phyloP scores from a whole-genome alignment of 1,139 yeast genomes.

The Dujonia santamariae region DNA sequence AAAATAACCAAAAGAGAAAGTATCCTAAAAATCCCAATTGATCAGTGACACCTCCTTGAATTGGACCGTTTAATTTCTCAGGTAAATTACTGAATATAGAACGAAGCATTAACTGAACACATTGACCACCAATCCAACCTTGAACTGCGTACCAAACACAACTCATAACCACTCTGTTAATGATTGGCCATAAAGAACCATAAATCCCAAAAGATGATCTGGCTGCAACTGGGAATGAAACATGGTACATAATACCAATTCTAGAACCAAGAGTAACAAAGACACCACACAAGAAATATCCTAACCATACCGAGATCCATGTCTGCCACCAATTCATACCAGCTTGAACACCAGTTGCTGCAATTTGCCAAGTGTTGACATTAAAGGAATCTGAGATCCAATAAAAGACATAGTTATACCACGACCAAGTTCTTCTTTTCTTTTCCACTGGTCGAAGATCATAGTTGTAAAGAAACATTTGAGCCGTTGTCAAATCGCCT shows the following conservation, averaged over 20 bases:
- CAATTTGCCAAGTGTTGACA: slow-evolving; percentile 88
- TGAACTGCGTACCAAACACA: slow-evolving; percentile 86
- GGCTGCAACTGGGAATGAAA: slow-evolving; percentile 74
- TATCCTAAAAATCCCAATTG: slow-evolving; percentile 70
- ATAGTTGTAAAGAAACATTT: slow-evolving; percentile 62
- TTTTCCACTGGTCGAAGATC: slow-evolving; percentile 78
- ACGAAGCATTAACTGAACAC: slow-evolving; percentile 69
- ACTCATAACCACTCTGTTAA: slow-evolving; percentile 80
- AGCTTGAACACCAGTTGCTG: slow-evolving; percentile 71
- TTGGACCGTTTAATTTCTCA: slow-evolving; percentile 47
- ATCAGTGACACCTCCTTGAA: slow-evolving; percentile 23
- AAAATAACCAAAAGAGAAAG: slow-evolving; percentile 74
- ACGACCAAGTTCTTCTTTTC: slow-evolving; percentile 68
- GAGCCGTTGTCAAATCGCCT: slow-evolving; percentile 39
- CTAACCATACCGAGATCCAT: slow-evolving; percentile 85
- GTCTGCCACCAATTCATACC: slow-evolving; percentile 89
- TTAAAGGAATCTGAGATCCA: slow-evolving; percentile 90
- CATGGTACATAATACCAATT: slow-evolving; percentile 70
- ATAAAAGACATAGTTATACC: slow-evolving; percentile 75
- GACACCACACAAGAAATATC: slow-evolving; percentile 57
- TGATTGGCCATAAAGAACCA: slow-evolving; percentile 77
- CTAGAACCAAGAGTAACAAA: slow-evolving; percentile 66
- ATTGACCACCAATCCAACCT: slow-evolving; percentile 78
- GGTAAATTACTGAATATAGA: slow-evolving; percentile 56
- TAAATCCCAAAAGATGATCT: slow-evolving; percentile 75